These are phyloP conservation scores for Penicillium paradoxum DNA, from an alignment of 495 filamentous ascomycete genomes.

Conservation along the genomic window DNA sequence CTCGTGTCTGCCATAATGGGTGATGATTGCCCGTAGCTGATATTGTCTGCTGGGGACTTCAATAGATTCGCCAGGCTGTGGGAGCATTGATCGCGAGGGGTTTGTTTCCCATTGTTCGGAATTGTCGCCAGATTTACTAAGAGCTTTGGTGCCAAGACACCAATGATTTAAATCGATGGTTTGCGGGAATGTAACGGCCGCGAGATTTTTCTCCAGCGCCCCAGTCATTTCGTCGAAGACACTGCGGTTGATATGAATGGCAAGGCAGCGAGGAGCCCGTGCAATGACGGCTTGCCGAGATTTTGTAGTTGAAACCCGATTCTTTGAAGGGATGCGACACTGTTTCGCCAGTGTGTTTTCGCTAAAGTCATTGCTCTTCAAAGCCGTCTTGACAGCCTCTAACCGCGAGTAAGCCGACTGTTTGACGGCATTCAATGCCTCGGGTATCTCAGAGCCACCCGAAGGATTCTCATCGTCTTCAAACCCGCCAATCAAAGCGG, in stretches of 20 bases:
- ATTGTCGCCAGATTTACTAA: conserved; percentile 25
- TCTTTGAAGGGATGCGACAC: conserved; percentile 68
- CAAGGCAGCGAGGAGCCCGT: conserved; percentile 70
- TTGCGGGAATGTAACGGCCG: conserved; percentile 69
- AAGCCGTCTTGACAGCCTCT: conserved; percentile 56
- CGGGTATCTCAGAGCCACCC: conserved; percentile 18
- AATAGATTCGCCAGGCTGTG: conserved; percentile 35
- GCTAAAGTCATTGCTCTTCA: conserved; percentile 75
- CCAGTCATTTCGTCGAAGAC: conserved; percentile 80
- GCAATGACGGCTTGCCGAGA: conserved; percentile 84
- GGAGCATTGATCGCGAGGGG: conserved; percentile 65
- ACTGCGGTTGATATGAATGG: conserved; percentile 86
- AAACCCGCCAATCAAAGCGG: conserved; percentile 38
- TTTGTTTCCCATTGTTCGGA: conserved; percentile 63
- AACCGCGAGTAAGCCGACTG: conserved; percentile 41
- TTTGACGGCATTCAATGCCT: conserved; percentile 28
- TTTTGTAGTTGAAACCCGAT: conserved; percentile 67
- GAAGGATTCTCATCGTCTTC: conserved; percentile 22
- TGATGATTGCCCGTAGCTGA: conserved; percentile 76
- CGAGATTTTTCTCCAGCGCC: conserved; percentile 73
- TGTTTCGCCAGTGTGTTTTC: conserved; percentile 68
- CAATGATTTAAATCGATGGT: conserved; percentile 69
- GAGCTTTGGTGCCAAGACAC: conserved; percentile 57
- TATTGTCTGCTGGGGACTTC: conserved; percentile 54
- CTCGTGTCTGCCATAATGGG: conserved; percentile 85